A percentile compares a stretch with the other conserved stretches of the same genome.
Conservation (phyloP, 208 protist genomes). For the Plasmodiophora brassicae region DNA sequence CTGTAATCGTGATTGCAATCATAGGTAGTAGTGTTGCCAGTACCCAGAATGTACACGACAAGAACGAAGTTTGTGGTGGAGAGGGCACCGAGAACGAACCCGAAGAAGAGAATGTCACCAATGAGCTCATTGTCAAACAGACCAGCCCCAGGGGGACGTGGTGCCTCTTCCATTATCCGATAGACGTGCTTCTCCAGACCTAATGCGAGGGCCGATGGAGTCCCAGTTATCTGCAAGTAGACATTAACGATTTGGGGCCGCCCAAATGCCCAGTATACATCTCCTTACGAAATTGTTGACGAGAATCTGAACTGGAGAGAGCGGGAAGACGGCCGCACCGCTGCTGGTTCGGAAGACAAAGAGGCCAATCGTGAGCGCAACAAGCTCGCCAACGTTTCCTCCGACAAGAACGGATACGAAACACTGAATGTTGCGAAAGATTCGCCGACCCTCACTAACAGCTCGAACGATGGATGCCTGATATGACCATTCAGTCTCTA, state of each 20-base stretch:
- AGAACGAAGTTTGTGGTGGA: not conserved
- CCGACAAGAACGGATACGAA: not conserved
- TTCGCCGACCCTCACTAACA: not conserved
- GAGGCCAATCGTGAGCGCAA: not conserved
- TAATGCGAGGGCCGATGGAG: not conserved
- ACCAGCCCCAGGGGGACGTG: not conserved
- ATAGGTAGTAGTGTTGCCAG: not conserved
- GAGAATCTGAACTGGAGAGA: not conserved
- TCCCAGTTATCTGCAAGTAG: not conserved
- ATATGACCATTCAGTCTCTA: no score
- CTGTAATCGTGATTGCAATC: not conserved
- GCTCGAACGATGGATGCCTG: not conserved
- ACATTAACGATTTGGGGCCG: not conserved
- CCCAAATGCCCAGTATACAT: not conserved
- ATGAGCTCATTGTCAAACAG: conserved; percentile 3
- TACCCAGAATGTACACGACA: not conserved
- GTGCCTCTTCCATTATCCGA: not conserved
- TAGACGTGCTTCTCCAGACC: not conserved
- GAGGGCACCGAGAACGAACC: not conserved
- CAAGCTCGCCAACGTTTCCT: not conserved
- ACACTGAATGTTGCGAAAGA: not conserved
- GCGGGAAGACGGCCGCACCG: not conserved
- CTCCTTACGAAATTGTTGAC: not conserved
- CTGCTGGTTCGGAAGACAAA: not conserved
- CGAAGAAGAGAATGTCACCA: not conserved